Evolutionary conservation across 2,329 filamentous ascomycete genomes (phyloP), one percentile per base, ranked within the genome.

Genomic region (Fusarium cyanostomum): DNA sequence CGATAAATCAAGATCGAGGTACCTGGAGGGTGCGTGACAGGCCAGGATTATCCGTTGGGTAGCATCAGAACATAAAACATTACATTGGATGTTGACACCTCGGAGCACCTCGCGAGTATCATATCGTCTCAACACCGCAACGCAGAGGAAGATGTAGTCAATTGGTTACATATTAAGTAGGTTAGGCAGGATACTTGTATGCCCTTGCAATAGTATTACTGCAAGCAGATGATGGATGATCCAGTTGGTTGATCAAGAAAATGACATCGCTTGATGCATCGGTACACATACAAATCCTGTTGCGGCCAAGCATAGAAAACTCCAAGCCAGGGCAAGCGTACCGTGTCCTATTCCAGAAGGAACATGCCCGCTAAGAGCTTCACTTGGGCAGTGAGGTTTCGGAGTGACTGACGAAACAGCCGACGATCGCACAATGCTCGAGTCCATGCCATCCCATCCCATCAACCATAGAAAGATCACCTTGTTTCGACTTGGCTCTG

Each of bases 191-290:
- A n/a, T n/a, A n/a, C n/a, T n/a, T n/a, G n/a, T n/a, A n/a, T n/a
- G n/a, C n/a, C n/a, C n/a, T n/a, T n/a, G n/a, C n/a, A n/a, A n/a
- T n/a, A n/a, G n/a, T n/a, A n/a, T n/a, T n/a, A n/a, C n/a, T n/a
- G n/a, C n/a, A n/a, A n/a, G n/a, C n/a, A n/a, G n/a, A n/a, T n/a
- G n/a, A n/a, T n/a, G n/a, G 11, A 18, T 39, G 18, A 11, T n/a
- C 31, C 30, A 28, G 24, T 13, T n/a, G 13, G 18, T 35, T 8
- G 27, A n/a, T n/a, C n/a, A n/a, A n/a, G n/a, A n/a, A n/a, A n/a
- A n/a, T n/a, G n/a, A n/a, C 61, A 61, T 64, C 60, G 26, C 60
- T 64, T 28, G 56, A 64, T 64, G 60, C 60, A 45, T 37, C 18
- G 41, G 49, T n/a, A 31, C 27, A 6, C 9, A 33, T 43, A n/a